phyloP scores from a whole-genome alignment of 2,329 filamentous ascomycete species.

The Apiospora marii region DNA sequence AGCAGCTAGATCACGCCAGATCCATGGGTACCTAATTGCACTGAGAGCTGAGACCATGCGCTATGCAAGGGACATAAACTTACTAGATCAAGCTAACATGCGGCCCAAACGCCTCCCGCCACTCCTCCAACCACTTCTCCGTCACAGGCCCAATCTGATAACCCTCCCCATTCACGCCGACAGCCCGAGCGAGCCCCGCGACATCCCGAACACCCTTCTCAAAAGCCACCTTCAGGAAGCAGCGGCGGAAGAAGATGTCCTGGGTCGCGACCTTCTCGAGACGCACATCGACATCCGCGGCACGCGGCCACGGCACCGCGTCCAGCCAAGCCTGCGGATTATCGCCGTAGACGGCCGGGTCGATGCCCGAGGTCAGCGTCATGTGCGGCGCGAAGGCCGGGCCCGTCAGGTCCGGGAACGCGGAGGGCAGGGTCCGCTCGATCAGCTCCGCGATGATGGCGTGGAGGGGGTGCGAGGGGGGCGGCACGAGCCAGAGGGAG shows the following conservation, averaged over 20 bases:
- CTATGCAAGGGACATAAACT: no score
- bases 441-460: conserved; percentile 24
- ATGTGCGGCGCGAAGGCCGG: conserved; percentile 40
- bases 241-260: conserved; percentile 41
- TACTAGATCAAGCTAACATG: conserved; percentile 46
- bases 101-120: conserved; percentile 40
- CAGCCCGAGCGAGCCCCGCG: conserved; percentile 35
- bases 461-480: conserved; percentile 36
- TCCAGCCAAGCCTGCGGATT: conserved; percentile 42
- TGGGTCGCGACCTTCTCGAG: conserved; percentile 36
- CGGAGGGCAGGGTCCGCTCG: conserved; percentile 33
- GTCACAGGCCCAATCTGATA: conserved; percentile 29
- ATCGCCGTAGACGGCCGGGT: conserved; percentile 33
- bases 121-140: conserved; percentile 37
- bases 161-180: conserved; percentile 37
- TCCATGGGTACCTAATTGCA: neutral
- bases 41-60: no score
- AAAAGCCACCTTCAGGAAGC: conserved; percentile 37
- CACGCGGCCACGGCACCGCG: conserved; percentile 32
- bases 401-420: conserved; percentile 35
- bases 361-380: conserved; percentile 41
- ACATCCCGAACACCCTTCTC: conserved; percentile 30
- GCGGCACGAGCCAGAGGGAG: conserved; percentile 44
- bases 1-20: neutral
- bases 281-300: conserved; percentile 29